Evolutionary conservation across 768 basidiomycete genomes (phyloP).

Genomic region (Leccinum uliginosum): DNA sequence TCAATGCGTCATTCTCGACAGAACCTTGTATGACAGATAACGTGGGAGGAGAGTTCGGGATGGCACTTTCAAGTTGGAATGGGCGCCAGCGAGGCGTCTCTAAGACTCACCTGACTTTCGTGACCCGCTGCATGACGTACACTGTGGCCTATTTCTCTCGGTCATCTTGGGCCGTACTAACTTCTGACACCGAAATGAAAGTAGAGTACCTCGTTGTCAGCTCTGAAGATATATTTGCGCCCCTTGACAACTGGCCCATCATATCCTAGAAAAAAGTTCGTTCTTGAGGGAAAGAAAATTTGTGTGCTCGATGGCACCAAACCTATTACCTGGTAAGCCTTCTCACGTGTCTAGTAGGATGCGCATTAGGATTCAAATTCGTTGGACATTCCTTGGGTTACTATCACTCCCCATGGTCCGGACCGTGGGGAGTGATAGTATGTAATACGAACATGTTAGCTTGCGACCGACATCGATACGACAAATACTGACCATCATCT

Average conservation of each 20-base stretch:
- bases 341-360: conserved; percentile 1
- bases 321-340: too few species aligned
- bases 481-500: not conserved
- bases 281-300: not conserved
- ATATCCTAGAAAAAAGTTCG: not conserved
- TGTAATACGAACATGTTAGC: not conserved
- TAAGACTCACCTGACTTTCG: too few species aligned
- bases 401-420: too few species aligned
- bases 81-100: too few species aligned
- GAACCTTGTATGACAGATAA: not conserved
- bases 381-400: not conserved
- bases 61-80: not conserved
- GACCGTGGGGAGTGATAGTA: too few species aligned
- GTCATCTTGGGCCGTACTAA: not conserved
- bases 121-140: too few species aligned
- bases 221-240: not conserved
- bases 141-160: not conserved
- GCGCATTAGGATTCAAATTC: not conserved
- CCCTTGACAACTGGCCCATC: conserved; percentile 2
- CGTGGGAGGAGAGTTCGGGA: not conserved
- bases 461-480: not conserved
- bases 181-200: not conserved
- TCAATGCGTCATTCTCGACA: not conserved
- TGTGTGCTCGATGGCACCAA: not conserved
- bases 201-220: not conserved